Conservation (phyloP, 306 rosid genomes). For the Cucumis cinereus region DNA sequence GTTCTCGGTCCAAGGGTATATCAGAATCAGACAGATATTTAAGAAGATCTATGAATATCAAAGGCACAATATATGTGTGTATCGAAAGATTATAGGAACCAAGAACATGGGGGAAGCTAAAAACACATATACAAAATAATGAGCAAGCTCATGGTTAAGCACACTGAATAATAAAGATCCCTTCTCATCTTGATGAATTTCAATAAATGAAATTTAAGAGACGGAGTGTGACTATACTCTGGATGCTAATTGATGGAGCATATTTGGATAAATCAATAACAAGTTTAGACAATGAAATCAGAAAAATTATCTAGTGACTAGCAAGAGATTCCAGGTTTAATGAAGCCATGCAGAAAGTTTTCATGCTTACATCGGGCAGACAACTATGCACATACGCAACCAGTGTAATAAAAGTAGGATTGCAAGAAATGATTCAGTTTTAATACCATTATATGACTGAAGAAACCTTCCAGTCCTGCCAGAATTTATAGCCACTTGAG, state of each 20-base stretch:
- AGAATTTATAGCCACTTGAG: conserved; percentile 43
- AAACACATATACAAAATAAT: neutral
- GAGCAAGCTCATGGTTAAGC: neutral
- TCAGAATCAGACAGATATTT: neutral
- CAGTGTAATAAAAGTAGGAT: neutral
- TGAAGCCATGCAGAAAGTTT: neutral
- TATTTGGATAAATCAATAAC: neutral
- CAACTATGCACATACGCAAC: neutral
- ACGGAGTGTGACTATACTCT: neutral
- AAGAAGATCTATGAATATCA: neutral
- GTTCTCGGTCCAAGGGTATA: neutral
- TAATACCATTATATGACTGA: conserved; percentile 57
- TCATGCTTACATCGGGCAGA: neutral
- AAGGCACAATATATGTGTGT: too few relatives aligned
- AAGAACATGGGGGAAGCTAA: too few relatives aligned
- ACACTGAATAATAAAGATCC: neutral
- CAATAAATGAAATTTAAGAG: neutral
- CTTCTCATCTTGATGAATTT: neutral
- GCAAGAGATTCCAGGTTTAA: neutral
- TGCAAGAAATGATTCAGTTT: neutral
- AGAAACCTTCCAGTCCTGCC: conserved; percentile 47
- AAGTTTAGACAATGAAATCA: neutral
- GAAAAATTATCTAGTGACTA: neutral
- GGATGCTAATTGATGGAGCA: neutral
- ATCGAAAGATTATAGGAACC: too few relatives aligned